phyloP scores from a whole-genome alignment of 2,329 filamentous ascomycete species.

The Diaporthe vaccinii region DNA sequence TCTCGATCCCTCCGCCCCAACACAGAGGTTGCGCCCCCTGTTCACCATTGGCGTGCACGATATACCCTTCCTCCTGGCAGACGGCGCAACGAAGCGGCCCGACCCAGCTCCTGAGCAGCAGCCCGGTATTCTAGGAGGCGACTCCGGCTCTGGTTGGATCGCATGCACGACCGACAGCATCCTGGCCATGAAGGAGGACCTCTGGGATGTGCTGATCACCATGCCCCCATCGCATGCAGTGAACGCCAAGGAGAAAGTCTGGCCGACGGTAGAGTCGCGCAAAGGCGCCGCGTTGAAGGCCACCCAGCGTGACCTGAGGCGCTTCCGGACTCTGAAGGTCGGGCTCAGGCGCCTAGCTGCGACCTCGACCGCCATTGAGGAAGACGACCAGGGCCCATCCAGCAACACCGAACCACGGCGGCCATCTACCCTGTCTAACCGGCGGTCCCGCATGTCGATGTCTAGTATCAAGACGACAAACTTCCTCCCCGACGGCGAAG shows the following conservation, averaged over 20 bases:
- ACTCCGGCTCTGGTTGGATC: conserved; percentile 80
- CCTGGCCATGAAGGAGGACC: conserved; percentile 83
- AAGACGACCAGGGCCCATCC: conserved; percentile 26
- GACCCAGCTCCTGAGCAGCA: conserved; percentile 41
- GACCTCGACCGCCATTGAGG: conserved; percentile 40
- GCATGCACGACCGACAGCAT: conserved; percentile 97
- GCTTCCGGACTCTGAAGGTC: conserved; percentile 78
- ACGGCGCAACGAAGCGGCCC: conserved; percentile 61
- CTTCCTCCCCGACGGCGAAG: conserved; percentile 48
- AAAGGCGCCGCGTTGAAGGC: conserved; percentile 79
- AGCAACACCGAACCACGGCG: conserved; percentile 36
- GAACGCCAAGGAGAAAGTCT: conserved; percentile 72
- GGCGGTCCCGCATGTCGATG: conserved; percentile 38
- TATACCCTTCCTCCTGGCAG: conserved; percentile 80
- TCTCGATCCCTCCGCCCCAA: conserved; percentile 72
- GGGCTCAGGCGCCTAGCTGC: conserved; percentile 67
- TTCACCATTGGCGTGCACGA: conserved; percentile 96
- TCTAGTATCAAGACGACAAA: conserved; percentile 35
- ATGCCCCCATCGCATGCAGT: conserved; percentile 76
- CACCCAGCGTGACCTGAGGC: conserved; percentile 89
- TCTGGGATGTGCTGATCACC: conserved; percentile 92
- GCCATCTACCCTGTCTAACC: conserved; percentile 21
- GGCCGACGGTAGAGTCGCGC: conserved; percentile 81
- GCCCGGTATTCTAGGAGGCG: conserved; percentile 53
- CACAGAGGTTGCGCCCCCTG: conserved; percentile 81